A percentile compares a stretch with the other conserved stretches of the same genome.
These are phyloP conservation scores for Claviceps maximensis DNA, from an alignment of 2,329 filamentous ascomycete species.

Conservation along the genomic window DNA sequence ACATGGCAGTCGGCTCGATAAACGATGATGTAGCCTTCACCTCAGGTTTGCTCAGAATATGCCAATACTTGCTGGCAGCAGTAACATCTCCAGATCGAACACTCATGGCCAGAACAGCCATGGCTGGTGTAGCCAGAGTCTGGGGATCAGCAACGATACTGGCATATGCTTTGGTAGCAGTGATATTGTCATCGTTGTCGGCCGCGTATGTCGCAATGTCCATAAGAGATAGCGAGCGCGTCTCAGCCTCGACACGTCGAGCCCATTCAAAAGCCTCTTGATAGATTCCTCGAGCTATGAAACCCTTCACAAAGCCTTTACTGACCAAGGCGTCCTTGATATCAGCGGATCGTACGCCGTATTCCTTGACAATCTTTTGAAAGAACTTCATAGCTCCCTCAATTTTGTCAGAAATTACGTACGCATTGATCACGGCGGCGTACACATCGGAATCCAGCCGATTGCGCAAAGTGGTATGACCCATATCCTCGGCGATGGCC, in stretches of 20 bases:
- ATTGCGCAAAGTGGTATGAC: conserved; percentile 51
- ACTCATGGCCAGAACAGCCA: conserved; percentile 76
- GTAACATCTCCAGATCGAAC: conserved; percentile 70
- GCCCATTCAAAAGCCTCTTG: conserved; percentile 64
- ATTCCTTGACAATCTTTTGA: conserved; percentile 57
- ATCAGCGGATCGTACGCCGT: conserved; percentile 41
- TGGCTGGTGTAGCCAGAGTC: conserved; percentile 45
- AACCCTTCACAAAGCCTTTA: conserved; percentile 66
- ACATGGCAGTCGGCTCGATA: conserved; percentile 85
- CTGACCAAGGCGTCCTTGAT: conserved; percentile 61
- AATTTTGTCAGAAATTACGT: conserved; percentile 66
- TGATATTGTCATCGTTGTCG: conserved; percentile 57
- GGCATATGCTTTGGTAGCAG: conserved; percentile 55
- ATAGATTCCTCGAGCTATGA: conserved; percentile 57
- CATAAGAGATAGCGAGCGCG: conserved; percentile 51
- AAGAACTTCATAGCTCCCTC: conserved; percentile 79
- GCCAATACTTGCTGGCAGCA: conserved; percentile 70
- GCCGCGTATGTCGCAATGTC: conserved; percentile 66
- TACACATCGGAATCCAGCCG: conserved; percentile 78
- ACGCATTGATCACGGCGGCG: conserved; percentile 80
- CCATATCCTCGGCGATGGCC: conserved; percentile 72
- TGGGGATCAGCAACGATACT: conserved; percentile 39
- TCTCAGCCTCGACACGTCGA: conserved; percentile 44
- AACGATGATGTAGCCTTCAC: conserved; percentile 49
- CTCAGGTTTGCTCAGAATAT: conserved; percentile 51